Base-by-base conservation (phyloP, 202 grass and related monocot genomes). In the Tripidium arundinaceum region DNA sequence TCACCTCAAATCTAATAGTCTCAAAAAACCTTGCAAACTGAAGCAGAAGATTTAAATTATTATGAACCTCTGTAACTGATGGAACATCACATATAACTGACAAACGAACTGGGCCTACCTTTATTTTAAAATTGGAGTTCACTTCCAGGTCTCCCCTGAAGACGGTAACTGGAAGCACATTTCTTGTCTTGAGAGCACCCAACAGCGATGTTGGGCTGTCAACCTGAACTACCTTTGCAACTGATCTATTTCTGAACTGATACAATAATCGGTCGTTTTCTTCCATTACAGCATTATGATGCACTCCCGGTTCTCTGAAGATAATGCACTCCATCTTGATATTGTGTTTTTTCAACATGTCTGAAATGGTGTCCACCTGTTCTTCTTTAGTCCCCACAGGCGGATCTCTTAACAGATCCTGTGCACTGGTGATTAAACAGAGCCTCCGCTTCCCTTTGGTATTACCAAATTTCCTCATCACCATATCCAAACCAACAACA, bases 111-210 rank as follows among this genome's bases (percentile, higher is more conserved):
- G 16, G 42, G 62, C 64, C 40, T 83, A 98, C 92, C 95, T 94
- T 98, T 74, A 98, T 94, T 87, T 88, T 94, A 59, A 92, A 89
- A 68, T 83, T 93, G 60, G 88, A 84, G 68, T 74, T 89, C 46
- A 98, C 81, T 93, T 98, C 95, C 64, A 98, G 58, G 43, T 98
- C 92, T 84, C 95, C 92, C 82, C 95, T 94, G 83, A 94, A 98
- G 75, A 98, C 65, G 38, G 95, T 98, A 82, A 94, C 92, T 49
- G 95, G 95, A 42, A 87, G 62, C 65, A 98, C 85, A 77, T 84
- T 98, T 79, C 88, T 91, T 73, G 95, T 93, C 69, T 79, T 98
- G 38, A 98, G 74, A 77, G 90, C 95, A 87, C 95, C 92, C 59
- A 94, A 84, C 47, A 98, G 80, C 16, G 95, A 93, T 59, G 86